These are phyloP conservation scores for Ephemerocybe angulata DNA, from an alignment of 768 basidiomycete genomes.

Conservation along the genomic window DNA sequence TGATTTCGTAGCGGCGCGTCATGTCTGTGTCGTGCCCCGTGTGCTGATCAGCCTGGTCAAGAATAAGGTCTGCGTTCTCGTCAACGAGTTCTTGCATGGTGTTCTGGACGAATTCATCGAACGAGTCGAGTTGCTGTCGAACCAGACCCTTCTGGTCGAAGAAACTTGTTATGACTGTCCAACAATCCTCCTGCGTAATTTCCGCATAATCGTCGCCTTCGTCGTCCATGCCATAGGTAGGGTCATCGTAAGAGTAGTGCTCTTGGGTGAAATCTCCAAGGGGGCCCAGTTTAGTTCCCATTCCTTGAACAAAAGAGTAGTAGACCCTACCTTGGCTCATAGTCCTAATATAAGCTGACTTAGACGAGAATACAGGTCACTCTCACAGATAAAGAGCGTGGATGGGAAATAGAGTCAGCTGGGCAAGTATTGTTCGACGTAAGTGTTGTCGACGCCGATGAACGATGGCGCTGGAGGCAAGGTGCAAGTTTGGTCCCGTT, in stretches of 20 bases:
- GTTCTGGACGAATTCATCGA: constrained; percentile 98
- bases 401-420: background rate
- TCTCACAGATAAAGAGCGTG: background rate
- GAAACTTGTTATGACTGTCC: constrained; percentile 94
- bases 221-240: constrained; percentile 52
- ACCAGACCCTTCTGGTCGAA: constrained; percentile 98
- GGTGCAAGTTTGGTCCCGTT: constrained; percentile 3
- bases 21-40: constrained; percentile 77
- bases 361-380: background rate
- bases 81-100: constrained; percentile 99
- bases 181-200: constrained; percentile 90
- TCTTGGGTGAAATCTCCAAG: constrained; percentile 50
- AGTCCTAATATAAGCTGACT: constrained; percentile 13
- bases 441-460: constrained; percentile 1
- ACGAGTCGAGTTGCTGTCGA: constrained; percentile 95
- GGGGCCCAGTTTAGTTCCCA: constrained; percentile 27
- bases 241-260: constrained; percentile 57
- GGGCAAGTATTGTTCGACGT: background rate
- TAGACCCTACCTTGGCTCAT: constrained; percentile 52
- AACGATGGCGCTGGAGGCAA: constrained; percentile 5
- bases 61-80: constrained; percentile 90
- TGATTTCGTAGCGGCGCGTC: constrained; percentile 93
- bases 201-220: constrained; percentile 48
- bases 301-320: constrained; percentile 17
- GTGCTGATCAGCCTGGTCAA: constrained; percentile 96